phyloP scores from a whole-genome alignment of 768 basidiomycete genomes.

The Heimioporus sp. region DNA sequence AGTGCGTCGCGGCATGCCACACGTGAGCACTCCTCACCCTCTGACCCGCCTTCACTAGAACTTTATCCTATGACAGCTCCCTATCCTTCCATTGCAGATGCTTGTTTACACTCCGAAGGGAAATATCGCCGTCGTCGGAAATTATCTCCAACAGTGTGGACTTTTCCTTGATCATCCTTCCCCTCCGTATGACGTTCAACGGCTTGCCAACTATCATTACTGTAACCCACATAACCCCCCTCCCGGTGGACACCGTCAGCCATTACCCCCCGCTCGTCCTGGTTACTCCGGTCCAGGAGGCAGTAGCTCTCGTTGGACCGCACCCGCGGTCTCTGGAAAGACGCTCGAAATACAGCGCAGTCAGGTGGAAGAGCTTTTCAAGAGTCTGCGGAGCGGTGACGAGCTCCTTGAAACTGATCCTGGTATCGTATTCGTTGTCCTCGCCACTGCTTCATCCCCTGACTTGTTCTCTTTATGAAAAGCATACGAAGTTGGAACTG shows the following conservation, averaged over 20 bases:
- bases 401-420: slow-evolving; percentile 86
- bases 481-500: slow-evolving; percentile 77
- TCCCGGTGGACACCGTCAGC: slow-evolving; percentile 55
- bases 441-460: slow-evolving; percentile 8
- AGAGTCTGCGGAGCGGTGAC: slow-evolving; percentile 81
- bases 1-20: slow-evolving; percentile 60
- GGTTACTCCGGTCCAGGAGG: slow-evolving; percentile 41
- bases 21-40: slow-evolving; percentile 45
- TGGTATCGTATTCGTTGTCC: slow-evolving; percentile 45
- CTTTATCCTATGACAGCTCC: slow-evolving; percentile 48
- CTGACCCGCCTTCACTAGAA: slow-evolving; percentile 12
- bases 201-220: slow-evolving; percentile 65
- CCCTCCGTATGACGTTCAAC: slow-evolving; percentile 59
- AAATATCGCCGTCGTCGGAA: slow-evolving; percentile 81
- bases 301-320: slow-evolving; percentile 49
- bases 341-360: slow-evolving; percentile 89
- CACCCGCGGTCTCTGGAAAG: slow-evolving; percentile 59
- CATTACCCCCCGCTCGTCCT: slow-evolving; percentile 40
- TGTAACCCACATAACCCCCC: slow-evolving; percentile 89
- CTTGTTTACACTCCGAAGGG: slow-evolving; percentile 94
- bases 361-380: slow-evolving; percentile 94
- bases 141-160: slow-evolving; percentile 64
- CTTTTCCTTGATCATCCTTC: slow-evolving; percentile 82
- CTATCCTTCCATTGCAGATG: slow-evolving; percentile 80
- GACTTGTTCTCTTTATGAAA: slow-evolving; percentile 18